phyloP scores from a whole-genome alignment of 2,329 filamentous ascomycete genomes.

The Scolecobasidium constrictum region DNA sequence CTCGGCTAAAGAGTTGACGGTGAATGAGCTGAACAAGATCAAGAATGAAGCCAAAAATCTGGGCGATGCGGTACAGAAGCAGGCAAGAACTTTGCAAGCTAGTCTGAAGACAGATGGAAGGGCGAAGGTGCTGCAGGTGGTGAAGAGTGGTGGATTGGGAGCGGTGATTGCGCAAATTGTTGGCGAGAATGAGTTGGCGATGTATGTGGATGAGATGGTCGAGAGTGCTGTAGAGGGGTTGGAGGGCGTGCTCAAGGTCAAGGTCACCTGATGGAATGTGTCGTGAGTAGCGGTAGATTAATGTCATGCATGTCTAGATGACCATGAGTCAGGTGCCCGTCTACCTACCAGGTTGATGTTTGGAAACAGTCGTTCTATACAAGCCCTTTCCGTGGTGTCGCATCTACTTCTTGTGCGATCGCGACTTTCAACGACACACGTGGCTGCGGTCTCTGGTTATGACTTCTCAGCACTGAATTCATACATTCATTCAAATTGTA shows the following conservation, averaged over 20 bases:
- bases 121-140: constrained; percentile 14
- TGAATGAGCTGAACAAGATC: constrained; percentile 5
- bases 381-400: no score
- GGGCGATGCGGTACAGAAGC: constrained; percentile 7
- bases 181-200: constrained; percentile 15
- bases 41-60: background rate
- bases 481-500: no score
- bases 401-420: no score
- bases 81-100: constrained; percentile 11
- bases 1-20: constrained; percentile 1
- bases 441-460: no score
- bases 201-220: constrained; percentile 20
- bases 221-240: constrained; percentile 22
- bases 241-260: constrained; percentile 21
- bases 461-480: no score
- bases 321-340: no score
- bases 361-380: no score
- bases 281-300: constrained; percentile 8
- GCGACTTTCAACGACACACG: no score
- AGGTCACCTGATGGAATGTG: constrained; percentile 13
- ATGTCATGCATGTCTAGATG: background rate
- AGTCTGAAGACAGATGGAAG: constrained; percentile 16
- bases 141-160: constrained; percentile 17
- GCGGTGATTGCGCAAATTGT: constrained; percentile 15
- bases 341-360: no score